Evolutionary conservation across 768 basidiomycete species (phyloP).

Genomic region (Naganishia vaughanmartiniae): DNA sequence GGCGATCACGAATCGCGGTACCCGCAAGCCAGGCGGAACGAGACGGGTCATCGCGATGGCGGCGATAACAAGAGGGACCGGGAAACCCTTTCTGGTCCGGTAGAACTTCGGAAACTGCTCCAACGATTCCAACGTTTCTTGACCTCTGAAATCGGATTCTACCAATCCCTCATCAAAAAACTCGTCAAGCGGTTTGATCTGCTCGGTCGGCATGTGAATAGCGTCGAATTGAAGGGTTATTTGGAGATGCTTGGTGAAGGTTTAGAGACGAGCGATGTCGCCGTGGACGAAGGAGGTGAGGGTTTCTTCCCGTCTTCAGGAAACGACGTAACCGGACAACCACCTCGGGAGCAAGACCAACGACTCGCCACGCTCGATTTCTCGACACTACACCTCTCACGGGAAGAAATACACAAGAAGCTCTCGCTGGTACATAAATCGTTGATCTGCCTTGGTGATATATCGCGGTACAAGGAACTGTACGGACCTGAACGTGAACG

Average conservation of each 20-base stretch:
- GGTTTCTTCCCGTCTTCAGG: not conserved
- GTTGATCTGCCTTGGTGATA: conserved; percentile 86
- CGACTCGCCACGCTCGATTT: not conserved
- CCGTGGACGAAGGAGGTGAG: no score
- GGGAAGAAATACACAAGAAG: conserved; percentile 62
- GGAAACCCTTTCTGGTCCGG: conserved; percentile 60
- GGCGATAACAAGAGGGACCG: conserved; percentile 37
- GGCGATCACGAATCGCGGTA: not conserved
- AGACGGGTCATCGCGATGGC: not conserved
- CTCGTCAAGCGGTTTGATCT: conserved; percentile 69
- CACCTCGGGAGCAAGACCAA: conserved; percentile 1
- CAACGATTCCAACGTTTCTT: conserved; percentile 88
- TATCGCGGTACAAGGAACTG: conserved; percentile 86
- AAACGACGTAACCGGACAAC: conserved; percentile 9
- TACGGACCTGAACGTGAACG: conserved; percentile 55
- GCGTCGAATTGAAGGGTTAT: conserved; percentile 20
- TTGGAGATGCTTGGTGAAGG: conserved; percentile 23
- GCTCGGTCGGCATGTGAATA: conserved; percentile 23
- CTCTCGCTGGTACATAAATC: conserved; percentile 81
- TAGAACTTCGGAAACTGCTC: conserved; percentile 80
- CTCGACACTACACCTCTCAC: conserved; percentile 5
- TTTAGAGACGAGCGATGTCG: conserved; percentile 5
- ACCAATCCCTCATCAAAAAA: conserved; percentile 73
- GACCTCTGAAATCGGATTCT: conserved; percentile 85
- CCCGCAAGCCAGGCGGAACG: conserved; percentile 4